Percentiles rank a stretch among this genome's conserved stretches.
These are phyloP conservation scores for Moelleriella libera DNA, from an alignment of 2,329 filamentous ascomycete species.

Conservation along the genomic window DNA sequence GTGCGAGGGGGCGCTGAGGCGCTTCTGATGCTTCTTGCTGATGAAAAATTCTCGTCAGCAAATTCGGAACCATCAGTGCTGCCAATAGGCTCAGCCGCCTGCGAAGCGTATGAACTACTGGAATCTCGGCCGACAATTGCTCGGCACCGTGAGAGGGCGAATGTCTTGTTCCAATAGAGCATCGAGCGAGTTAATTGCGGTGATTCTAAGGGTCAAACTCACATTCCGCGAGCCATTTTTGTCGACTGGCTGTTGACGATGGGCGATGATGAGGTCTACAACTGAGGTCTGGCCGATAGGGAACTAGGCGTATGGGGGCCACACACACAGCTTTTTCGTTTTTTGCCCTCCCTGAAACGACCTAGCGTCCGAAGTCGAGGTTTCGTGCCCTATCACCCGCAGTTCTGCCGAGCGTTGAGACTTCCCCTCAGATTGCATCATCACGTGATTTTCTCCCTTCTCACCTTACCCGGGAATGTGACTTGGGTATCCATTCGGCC, in stretches of 20 bases:
- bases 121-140: too few species aligned
- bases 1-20: constrained; percentile 96
- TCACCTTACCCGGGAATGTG: too few species aligned
- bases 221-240: constrained; percentile 55
- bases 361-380: constrained; percentile 8
- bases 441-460: too few species aligned
- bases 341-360: background rate
- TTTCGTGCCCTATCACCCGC: constrained; percentile 18
- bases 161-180: too few species aligned
- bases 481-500: too few species aligned
- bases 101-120: background rate
- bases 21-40: constrained; percentile 99
- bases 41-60: constrained; percentile 5
- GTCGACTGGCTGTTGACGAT: constrained; percentile 24
- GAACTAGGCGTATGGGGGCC: constrained; percentile 12
- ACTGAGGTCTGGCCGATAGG: constrained; percentile 10
- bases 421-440: background rate
- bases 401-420: background rate
- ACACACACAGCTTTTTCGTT: constrained; percentile 15
- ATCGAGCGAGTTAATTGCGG: too few species aligned
- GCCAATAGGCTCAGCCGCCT: background rate
- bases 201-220: too few species aligned
- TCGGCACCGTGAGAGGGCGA: too few species aligned
- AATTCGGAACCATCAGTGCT: background rate
- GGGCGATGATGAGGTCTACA: constrained; percentile 19